Percentiles rank a stretch among this genome's conserved stretches.
phyloP scores from a whole-genome alignment of 2,329 filamentous ascomycete genomes.

The Neonectria faginata region DNA sequence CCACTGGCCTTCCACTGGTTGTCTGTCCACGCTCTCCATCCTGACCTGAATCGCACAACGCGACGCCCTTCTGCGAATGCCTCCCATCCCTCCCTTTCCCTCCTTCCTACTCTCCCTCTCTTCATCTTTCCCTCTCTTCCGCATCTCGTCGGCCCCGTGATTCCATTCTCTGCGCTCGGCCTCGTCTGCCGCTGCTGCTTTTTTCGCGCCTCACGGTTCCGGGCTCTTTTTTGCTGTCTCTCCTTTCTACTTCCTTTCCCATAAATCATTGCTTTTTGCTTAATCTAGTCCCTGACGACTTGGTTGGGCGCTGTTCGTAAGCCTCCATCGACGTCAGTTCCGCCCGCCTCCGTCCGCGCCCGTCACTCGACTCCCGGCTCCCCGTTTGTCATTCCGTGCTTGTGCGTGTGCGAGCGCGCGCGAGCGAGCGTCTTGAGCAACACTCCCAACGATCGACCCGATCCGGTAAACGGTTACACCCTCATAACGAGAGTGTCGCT shows the following conservation, averaged over 20 bases:
- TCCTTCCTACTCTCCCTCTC: conserved; percentile 26
- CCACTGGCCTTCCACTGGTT: conserved; percentile 20
- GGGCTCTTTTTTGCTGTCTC: conserved; percentile 35
- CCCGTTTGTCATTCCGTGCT: conserved; percentile 24
- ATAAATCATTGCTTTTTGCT: conserved; percentile 38
- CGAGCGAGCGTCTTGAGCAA: conserved; percentile 30
- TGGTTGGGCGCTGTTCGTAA: conserved; percentile 18
- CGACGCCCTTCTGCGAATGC: conserved; percentile 37
- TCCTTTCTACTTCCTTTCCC: conserved; percentile 31
- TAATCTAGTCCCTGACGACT: conserved; percentile 26
- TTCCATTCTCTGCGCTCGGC: conserved; percentile 22
- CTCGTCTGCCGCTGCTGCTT: conserved; percentile 32
- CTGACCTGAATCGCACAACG: conserved; percentile 34
- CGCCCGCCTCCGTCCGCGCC: conserved; percentile 26
- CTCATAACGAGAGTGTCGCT: conserved; percentile 23
- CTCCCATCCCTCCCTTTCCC: conserved; percentile 27
- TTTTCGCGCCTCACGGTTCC: conserved; percentile 18
- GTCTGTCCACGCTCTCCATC: conserved; percentile 25
- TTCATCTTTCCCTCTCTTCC: conserved; percentile 31
- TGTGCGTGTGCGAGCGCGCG: conserved; percentile 20
- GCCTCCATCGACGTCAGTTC: conserved; percentile 27
- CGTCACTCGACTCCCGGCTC: conserved; percentile 27
- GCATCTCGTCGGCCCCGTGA: conserved; percentile 15
- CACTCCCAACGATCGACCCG: conserved; percentile 33
- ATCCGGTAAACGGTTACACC: conserved; percentile 35